These are phyloP conservation scores for Baudoinia panamericana DNA, from an alignment of 495 filamentous ascomycete genomes.

Conservation along the genomic window DNA sequence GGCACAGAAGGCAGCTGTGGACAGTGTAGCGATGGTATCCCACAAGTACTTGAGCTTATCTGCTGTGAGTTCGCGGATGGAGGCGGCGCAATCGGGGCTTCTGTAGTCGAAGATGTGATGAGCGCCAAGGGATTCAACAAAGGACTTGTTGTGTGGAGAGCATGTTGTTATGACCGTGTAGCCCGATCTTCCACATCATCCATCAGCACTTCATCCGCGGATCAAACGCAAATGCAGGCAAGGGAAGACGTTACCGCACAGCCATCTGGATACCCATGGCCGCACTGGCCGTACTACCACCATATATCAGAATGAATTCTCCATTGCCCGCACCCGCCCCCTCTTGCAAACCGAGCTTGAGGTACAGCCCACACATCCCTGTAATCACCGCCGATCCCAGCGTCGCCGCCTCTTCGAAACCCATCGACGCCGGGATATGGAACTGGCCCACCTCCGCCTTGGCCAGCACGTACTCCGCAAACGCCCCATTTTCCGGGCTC, in stretches of 20 bases:
- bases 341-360: constrained; percentile 31
- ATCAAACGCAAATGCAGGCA: background rate
- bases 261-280: constrained; percentile 45
- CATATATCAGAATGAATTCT: constrained; percentile 41
- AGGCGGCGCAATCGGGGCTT: constrained; percentile 24
- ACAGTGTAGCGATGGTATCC: constrained; percentile 21
- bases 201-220: background rate
- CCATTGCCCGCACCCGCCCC: constrained; percentile 17
- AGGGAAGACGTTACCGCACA: constrained; percentile 31
- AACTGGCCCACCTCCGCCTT: constrained; percentile 39
- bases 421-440: constrained; percentile 39
- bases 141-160: constrained; percentile 41
- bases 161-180: constrained; percentile 38
- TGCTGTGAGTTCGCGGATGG: constrained; percentile 21
- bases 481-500: constrained; percentile 38
- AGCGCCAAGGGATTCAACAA: constrained; percentile 38
- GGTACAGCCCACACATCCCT: constrained; percentile 34
- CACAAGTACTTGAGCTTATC: constrained; percentile 20
- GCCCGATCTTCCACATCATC: constrained; percentile 24
- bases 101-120: constrained; percentile 42
- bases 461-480: constrained; percentile 40
- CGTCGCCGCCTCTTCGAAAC: constrained; percentile 42
- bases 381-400: constrained; percentile 41
- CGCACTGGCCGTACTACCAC: constrained; percentile 34
- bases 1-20: constrained; percentile 20